phyloP scores from a whole-genome alignment of 202 grass and related monocot species.

The Panicum hallii region DNA sequence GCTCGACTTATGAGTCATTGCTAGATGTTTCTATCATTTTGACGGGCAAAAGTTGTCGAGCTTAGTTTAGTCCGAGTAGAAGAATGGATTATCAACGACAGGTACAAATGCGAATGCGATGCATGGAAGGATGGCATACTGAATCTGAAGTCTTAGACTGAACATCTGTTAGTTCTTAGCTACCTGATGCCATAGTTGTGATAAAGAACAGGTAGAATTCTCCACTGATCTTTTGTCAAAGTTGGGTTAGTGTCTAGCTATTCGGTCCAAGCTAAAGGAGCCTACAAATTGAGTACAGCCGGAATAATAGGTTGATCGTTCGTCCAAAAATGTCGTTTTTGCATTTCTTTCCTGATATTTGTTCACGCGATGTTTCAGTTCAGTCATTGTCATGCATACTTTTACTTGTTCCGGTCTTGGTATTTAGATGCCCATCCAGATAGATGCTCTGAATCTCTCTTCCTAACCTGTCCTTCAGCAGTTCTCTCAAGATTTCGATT shows the following conservation, averaged over 20 bases:
- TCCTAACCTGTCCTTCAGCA: not conserved
- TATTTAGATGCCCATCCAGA: conserved; percentile 15
- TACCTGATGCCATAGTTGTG: not conserved
- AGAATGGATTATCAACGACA: not conserved
- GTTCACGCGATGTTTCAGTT: not conserved
- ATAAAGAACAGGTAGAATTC: conserved; percentile 7
- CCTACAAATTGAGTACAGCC: not conserved
- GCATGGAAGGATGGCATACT: not conserved
- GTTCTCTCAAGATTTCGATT: not conserved
- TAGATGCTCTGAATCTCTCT: not conserved
- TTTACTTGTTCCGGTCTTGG: conserved; percentile 27
- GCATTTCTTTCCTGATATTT: conserved; percentile 2
- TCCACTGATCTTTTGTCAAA: not conserved
- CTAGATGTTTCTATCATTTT: not conserved
- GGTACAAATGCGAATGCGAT: not conserved
- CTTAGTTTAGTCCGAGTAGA: not conserved
- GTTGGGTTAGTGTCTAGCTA: not conserved
- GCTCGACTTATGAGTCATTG: not conserved
- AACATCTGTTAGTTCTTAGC: not conserved
- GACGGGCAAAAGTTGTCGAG: not conserved
- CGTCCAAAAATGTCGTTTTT: not conserved
- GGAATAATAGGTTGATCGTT: conserved; percentile 1
- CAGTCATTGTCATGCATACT: conserved; percentile 36
- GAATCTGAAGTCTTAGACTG: not conserved
- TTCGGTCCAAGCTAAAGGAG: conserved; percentile 14